Conservation (phyloP, 257 asterid species). For the Verbascum thapsus region DNA sequence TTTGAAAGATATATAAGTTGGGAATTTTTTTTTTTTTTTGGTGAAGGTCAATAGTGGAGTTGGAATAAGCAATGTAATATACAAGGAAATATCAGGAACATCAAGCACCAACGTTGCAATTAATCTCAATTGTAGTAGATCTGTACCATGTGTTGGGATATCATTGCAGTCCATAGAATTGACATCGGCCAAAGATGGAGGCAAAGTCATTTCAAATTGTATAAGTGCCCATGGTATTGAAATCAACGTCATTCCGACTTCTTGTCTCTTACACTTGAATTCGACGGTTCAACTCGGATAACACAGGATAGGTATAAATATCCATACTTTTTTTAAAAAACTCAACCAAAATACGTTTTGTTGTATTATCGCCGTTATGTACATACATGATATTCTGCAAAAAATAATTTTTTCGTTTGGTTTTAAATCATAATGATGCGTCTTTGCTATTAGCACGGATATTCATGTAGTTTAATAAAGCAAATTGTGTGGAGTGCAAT, state of each 20-base stretch:
- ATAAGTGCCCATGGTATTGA: constrained; percentile 50
- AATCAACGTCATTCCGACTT: constrained; percentile 43
- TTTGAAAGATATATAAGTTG: neutral
- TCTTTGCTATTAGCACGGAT: no score
- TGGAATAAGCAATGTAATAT: constrained; percentile 46
- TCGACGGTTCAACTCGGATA: no score
- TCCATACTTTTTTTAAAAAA: neutral
- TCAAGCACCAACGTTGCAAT: constrained; percentile 47
- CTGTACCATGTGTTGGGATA: constrained; percentile 48
- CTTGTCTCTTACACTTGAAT: constrained; percentile 34
- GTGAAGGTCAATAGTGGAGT: constrained; percentile 53
- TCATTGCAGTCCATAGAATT: constrained; percentile 43
- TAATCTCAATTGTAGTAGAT: constrained; percentile 55
- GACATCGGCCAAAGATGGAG: constrained; percentile 29
- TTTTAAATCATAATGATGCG: no score
- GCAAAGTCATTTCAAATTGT: constrained; percentile 43
- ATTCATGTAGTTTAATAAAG: no score
- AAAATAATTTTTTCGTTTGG: no score
- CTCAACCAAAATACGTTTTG: neutral
- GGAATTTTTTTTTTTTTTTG: neutral
- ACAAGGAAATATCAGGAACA: constrained; percentile 50
- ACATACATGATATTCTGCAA: no score
- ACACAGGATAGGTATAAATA: neutral
- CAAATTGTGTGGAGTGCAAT: no score
- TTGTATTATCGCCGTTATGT: neutral